Base-by-base conservation (phyloP, 1,284 basidiomycete genomes). In the Puccinia hordei region DNA sequence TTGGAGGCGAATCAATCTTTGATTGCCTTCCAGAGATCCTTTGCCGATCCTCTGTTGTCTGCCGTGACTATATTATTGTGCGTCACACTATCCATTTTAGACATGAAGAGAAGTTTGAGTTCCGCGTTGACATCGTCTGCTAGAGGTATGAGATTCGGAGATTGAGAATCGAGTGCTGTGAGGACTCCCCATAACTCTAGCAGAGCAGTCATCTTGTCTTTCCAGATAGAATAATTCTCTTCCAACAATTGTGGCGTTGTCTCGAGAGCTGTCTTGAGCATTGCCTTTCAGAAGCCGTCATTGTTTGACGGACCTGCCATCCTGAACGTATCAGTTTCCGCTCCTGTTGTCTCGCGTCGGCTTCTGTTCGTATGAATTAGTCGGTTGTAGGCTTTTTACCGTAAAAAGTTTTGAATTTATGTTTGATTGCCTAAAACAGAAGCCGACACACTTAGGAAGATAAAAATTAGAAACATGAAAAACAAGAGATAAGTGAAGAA, bases 81-180 rank as follows among this genome's bases (percentile, higher is more conserved):
- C 24, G 53, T 55, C 53, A 55, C 53, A 55, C 53, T 55, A 27
- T 55, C 53, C 53, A 55, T 55, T 15, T 55, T 55, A 4, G 53
- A 55, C 8, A 55, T 55, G 53, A 55, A 55, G 53, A 55, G 53
- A 5, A 55, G 53, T 55, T 55, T 55, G 6, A 55, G 53, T 19
- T 55, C 53, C 17, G 53, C 53, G 17, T 55, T 55, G 17, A 55
- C 17, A 19, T 55, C 53, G 24, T 5, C 53, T 19, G 53, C 53
- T 55, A 55, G 53, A 55, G 53, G 53, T 55, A 55, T 55, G 24
- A n/a, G 22, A 55, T 55, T 19, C 53, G 53, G 53, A 55, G 53
- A 4, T 55, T 55, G 53, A 6, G 53, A 55, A 15, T 55, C 53
- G 17, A 55, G 53, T n/a, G 53, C 53, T 6, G 19, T 27, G 19